Evolutionary conservation across 768 basidiomycete genomes (phyloP).

Genomic region (Boletus fagicola): DNA sequence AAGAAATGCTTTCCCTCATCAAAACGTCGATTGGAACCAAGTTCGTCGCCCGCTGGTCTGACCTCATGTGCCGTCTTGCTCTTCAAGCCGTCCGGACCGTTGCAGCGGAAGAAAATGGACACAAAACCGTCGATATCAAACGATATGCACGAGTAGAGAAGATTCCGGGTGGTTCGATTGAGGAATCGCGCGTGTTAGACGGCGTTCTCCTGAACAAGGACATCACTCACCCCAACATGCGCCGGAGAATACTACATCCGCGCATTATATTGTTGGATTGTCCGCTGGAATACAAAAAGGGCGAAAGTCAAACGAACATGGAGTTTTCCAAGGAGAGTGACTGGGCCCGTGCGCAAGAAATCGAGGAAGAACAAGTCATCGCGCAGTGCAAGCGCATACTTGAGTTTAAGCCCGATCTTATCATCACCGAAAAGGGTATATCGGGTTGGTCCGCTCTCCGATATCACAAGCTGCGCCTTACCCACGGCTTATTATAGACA

Average conservation of each 20-base stretch:
- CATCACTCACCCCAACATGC: conserved; percentile 96
- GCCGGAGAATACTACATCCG: conserved; percentile 85
- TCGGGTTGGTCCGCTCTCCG: conserved; percentile 59
- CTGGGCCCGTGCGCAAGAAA: conserved; percentile 88
- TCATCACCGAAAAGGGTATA: conserved; percentile 97
- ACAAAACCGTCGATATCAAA: conserved; percentile 95
- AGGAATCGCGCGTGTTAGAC: conserved; percentile 79
- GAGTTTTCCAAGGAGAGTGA: conserved; percentile 93
- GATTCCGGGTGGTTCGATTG: conserved; percentile 96
- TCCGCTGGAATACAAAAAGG: conserved; percentile 98
- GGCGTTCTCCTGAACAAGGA: conserved; percentile 99
- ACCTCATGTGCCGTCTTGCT: conserved; percentile 95
- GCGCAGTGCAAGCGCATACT: conserved; percentile 76
- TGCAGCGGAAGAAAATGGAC: conserved; percentile 67
- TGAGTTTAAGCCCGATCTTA: conserved; percentile 91
- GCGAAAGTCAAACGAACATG: conserved; percentile 97
- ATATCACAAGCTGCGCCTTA: not conserved
- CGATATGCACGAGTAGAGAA: conserved; percentile 98
- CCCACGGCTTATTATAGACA: conserved; percentile 48
- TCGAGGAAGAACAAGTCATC: conserved; percentile 98
- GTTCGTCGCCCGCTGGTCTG: conserved; percentile 94
- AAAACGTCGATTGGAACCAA: conserved; percentile 99
- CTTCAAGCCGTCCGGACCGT: conserved; percentile 91
- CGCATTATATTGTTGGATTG: conserved; percentile 89
- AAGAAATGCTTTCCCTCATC: conserved; percentile 94